Percentiles rank a stretch among this genome's conserved stretches.
phyloP scores from a whole-genome alignment of 108 stramenopile species.

The Fragilaria crotonensis region DNA sequence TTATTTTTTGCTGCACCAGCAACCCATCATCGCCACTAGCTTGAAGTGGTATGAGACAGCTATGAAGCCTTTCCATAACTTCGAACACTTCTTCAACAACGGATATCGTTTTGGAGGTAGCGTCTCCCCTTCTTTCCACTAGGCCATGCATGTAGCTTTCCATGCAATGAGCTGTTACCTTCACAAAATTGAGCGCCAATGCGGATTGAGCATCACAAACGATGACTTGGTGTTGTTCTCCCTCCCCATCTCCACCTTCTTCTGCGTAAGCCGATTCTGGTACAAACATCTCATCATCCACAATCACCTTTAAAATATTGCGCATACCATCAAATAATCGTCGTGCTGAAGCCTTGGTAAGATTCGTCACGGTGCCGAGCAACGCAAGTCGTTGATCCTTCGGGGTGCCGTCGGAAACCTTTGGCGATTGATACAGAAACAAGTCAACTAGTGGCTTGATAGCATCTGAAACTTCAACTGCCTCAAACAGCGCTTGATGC shows the following conservation, averaged over 20 bases:
- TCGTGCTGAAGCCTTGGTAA: constrained; percentile 22
- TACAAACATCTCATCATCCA: constrained; percentile 27
- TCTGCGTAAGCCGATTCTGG: constrained; percentile 19
- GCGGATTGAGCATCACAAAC: constrained; percentile 21
- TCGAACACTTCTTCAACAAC: constrained; percentile 56
- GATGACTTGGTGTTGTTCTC: neutral
- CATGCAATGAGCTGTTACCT: constrained; percentile 29
- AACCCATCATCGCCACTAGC: constrained; percentile 45
- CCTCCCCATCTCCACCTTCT: constrained; percentile 11
- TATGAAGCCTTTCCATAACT: constrained; percentile 56
- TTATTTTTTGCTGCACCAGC: constrained; percentile 45
- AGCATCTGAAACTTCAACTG: neutral
- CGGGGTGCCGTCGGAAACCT: neutral
- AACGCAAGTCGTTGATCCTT: constrained; percentile 22
- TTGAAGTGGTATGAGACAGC: constrained; percentile 51
- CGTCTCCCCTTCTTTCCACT: neutral
- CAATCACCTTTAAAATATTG: constrained; percentile 15
- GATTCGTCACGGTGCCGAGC: constrained; percentile 11
- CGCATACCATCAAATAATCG: constrained; percentile 35
- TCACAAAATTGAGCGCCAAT: constrained; percentile 36
- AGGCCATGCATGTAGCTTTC: constrained; percentile 40
- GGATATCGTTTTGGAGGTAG: constrained; percentile 1
- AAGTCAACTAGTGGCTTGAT: neutral
- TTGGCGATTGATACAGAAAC: neutral
- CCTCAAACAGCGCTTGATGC: neutral